Conservation (phyloP, 2,329 filamentous ascomycete species). For the Pyrenophora seminiperda region DNA sequence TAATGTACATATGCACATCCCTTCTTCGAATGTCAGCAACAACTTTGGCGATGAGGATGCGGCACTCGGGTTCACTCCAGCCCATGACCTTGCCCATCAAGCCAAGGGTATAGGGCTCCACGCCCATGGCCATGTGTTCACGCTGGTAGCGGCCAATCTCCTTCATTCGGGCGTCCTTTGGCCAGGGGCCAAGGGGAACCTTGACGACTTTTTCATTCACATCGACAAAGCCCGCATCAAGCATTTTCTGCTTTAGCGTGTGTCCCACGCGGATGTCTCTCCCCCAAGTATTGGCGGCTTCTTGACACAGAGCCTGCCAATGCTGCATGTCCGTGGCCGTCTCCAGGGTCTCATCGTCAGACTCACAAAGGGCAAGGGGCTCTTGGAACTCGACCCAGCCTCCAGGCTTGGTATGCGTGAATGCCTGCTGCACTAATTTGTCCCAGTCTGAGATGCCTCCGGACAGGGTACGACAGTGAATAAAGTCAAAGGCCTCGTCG, state of each 20-base stretch:
- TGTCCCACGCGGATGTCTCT: conserved; percentile 35
- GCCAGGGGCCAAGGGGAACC: conserved; percentile 51
- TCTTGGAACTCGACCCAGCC: conserved; percentile 48
- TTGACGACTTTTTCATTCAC: conserved; percentile 44
- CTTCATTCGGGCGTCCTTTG: conserved; percentile 56
- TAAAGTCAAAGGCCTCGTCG: conserved; percentile 45
- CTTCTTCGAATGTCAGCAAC: conserved; percentile 37
- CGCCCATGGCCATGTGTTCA: conserved; percentile 43
- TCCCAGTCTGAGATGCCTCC: conserved; percentile 45
- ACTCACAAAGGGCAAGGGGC: conserved; percentile 38
- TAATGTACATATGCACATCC: conserved; percentile 39
- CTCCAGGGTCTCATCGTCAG: conserved; percentile 40
- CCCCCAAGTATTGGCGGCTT: conserved; percentile 33
- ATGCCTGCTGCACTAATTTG: conserved; percentile 31
- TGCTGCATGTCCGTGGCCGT: conserved; percentile 27
- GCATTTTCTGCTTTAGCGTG: conserved; percentile 34
- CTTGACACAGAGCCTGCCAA: conserved; percentile 40
- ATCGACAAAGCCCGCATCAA: conserved; percentile 41
- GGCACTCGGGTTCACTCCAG: conserved; percentile 44
- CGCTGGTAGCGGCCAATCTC: conserved; percentile 54
- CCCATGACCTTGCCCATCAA: conserved; percentile 44
- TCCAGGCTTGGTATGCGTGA: conserved; percentile 36
- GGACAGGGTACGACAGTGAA: conserved; percentile 40
- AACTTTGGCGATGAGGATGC: conserved; percentile 42
- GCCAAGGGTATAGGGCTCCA: conserved; percentile 45